Base-by-base conservation (phyloP, 73 alveolate species). In the Paraurostyla sp. region DNA sequence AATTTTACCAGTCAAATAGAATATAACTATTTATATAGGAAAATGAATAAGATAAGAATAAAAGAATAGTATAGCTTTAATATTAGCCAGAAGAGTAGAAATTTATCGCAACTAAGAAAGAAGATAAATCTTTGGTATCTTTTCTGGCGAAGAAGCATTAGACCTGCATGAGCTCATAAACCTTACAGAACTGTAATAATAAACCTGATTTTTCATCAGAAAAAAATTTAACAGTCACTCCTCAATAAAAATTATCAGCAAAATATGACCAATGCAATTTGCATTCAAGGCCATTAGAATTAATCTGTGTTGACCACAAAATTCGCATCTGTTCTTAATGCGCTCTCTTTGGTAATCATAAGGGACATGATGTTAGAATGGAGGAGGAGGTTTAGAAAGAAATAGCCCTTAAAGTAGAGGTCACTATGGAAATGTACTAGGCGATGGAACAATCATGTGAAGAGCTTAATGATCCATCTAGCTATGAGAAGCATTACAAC, bases 331-430 rank as follows among this genome's bases (percentile, higher is more conserved):
- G 98, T 83, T 92, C 98, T 15, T 82, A 95, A 71, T 95, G 98
- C 38, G 98, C 98, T 20, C 76, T 95, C 56, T 95, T 95, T 76
- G 98, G 98, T 9, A 86, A 51, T 50, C 98, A 95, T 85, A 95
- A 85, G 87, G 94, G 94, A 33, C 98, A 95, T 76, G 93, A 95
- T 85, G 94, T 95, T 54, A 62, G 95, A 18, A 65, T 76, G 56
- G 95, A 93, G 42, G 97, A 91, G 48, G 98, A 95, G 41, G 88
- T 95, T 43, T 57, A 82, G 32, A 91, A 91, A 60, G 98, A 95
- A 62, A 84, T 93, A 76, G 87, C 93, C 45, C 36, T 85, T 18
- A 93, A 93, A 78, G 91, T 97, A 6, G 94, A 76, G 62, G 84
- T 87, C 63, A 59, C 88, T 56, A 81, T 92, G 48, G 95, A 92